These are phyloP conservation scores for Thalassiosira hispida DNA, from an alignment of 352 stramenopile genomes.

Conservation along the genomic window DNA sequence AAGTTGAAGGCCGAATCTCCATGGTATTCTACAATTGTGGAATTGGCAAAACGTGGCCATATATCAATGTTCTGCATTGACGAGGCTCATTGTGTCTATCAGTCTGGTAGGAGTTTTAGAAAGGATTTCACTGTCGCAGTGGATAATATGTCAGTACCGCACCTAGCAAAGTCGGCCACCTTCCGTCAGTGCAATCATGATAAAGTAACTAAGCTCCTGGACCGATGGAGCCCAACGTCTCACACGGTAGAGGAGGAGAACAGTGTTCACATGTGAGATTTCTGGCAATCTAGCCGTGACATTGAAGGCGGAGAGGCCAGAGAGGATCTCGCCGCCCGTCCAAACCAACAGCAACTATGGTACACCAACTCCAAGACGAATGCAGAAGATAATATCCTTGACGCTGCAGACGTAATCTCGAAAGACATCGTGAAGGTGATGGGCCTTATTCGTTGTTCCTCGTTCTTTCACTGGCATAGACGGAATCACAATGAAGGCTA, in stretches of 20 bases:
- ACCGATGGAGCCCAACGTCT: neutral
- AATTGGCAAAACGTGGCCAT: too few relatives aligned
- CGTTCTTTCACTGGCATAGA: constrained; percentile 7
- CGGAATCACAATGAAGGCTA: constrained; percentile 7
- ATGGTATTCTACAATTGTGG: too few relatives aligned
- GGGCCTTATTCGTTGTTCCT: neutral
- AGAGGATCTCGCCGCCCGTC: neutral
- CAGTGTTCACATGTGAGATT: neutral
- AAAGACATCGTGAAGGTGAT: neutral
- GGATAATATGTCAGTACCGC: neutral
- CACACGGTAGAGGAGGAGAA: neutral
- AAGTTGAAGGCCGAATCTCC: too few relatives aligned
- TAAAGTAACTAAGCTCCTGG: neutral
- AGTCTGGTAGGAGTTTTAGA: constrained; percentile 3
- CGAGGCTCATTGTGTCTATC: constrained; percentile 5
- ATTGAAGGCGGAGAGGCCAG: neutral
- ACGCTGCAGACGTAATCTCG: neutral
- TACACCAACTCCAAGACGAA: constrained; percentile 20
- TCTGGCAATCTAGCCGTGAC: neutral
- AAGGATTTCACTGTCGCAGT: neutral
- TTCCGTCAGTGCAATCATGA: neutral
- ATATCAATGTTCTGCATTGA: too few relatives aligned
- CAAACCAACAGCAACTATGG: neutral
- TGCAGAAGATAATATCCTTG: neutral
- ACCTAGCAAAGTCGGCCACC: neutral